Percentiles rank a stretch among this genome's conserved stretches.
Conservation (phyloP, 495 filamentous ascomycete species). For the Entonaema liquescens region DNA sequence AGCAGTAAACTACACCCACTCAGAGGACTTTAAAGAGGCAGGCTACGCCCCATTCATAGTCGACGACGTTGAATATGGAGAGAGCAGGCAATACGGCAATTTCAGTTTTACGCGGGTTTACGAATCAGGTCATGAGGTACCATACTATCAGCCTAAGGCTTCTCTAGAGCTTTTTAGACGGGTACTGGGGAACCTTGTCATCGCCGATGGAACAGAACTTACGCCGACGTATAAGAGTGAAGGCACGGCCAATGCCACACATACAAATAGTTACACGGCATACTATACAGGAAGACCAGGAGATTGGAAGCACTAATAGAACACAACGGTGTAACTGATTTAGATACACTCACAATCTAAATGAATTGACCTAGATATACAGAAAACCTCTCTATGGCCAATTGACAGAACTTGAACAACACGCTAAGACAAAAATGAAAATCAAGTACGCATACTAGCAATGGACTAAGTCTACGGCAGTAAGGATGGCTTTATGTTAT, state of each 20-base stretch:
- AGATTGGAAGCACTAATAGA: constrained; percentile 30
- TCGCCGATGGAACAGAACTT: constrained; percentile 46
- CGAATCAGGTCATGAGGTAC: constrained; percentile 39
- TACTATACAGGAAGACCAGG: constrained; percentile 43
- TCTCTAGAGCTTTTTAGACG: constrained; percentile 51
- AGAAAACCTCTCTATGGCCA: neutral
- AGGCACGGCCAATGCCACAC: constrained; percentile 61
- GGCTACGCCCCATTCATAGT: constrained; percentile 58
- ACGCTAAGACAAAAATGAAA: neutral
- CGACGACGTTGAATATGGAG: constrained; percentile 47
- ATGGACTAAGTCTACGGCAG: too few relatives aligned
- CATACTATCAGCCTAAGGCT: constrained; percentile 54
- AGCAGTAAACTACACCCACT: constrained; percentile 57
- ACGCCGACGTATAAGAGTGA: constrained; percentile 55
- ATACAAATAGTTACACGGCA: constrained; percentile 59
- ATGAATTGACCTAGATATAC: neutral
- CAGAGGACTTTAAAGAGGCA: constrained; percentile 54
- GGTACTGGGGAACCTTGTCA: constrained; percentile 37
- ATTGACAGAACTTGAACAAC: too few relatives aligned
- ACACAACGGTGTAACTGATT: neutral
- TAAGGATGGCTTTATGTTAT: too few relatives aligned
- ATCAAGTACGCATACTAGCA: too few relatives aligned
- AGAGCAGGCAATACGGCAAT: constrained; percentile 63
- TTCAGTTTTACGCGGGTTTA: constrained; percentile 69
- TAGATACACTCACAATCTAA: neutral